phyloP scores from a whole-genome alignment of 148 eudicot species.

The Arbutus unedo region DNA sequence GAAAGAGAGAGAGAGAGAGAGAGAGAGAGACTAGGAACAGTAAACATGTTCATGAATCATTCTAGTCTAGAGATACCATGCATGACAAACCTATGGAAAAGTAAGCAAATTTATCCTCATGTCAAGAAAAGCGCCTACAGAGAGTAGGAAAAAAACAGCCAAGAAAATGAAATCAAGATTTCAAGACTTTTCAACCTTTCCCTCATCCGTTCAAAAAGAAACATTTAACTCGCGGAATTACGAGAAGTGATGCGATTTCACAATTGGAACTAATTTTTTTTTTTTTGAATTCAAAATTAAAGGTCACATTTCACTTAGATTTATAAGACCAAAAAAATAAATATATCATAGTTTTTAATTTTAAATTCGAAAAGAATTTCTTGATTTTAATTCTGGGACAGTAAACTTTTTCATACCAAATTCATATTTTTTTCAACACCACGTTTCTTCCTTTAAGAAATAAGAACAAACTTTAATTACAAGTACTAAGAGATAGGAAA shows the following conservation, averaged over 20 bases:
- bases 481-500: no score
- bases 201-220: background rate
- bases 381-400: no score
- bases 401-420: background rate
- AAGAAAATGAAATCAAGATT: background rate
- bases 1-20: background rate
- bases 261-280: no score
- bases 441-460: background rate
- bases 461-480: background rate
- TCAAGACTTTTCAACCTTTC: background rate
- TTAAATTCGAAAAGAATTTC: no score
- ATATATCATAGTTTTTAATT: no score
- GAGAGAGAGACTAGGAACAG: no score
- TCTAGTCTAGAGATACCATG: background rate
- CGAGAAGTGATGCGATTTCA: no score
- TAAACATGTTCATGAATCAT: no score
- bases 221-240: background rate
- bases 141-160: background rate
- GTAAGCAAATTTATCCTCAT: background rate
- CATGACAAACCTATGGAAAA: background rate
- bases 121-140: background rate
- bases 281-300: no score
- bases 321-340: no score
- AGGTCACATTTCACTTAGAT: no score
- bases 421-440: background rate